These are phyloP conservation scores for Globisporangium emineosum DNA, from an alignment of 352 stramenopile genomes.

Conservation along the genomic window DNA sequence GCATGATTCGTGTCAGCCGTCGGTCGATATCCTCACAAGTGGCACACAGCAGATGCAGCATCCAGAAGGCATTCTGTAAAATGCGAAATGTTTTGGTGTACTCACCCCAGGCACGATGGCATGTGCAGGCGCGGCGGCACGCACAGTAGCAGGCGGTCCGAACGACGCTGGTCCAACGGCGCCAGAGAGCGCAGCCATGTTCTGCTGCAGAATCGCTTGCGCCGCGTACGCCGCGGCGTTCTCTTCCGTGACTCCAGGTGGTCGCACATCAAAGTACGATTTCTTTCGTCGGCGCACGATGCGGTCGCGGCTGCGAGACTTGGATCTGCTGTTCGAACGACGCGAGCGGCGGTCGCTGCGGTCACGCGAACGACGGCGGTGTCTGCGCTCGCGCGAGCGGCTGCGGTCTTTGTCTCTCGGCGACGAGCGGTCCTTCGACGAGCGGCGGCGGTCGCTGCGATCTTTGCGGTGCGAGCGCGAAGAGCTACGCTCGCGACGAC, in stretches of 20 bases:
- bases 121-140: slow-evolving; percentile 18
- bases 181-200: slow-evolving; percentile 65
- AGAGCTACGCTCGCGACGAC: slow-evolving; percentile 33
- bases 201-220: slow-evolving; percentile 84
- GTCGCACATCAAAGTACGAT: slow-evolving; percentile 83
- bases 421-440: slow-evolving; percentile 16
- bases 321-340: slow-evolving; percentile 35
- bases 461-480: slow-evolving; percentile 36
- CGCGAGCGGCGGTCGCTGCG: slow-evolving; percentile 31
- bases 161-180: slow-evolving; percentile 67
- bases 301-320: slow-evolving; percentile 34
- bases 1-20: slow-evolving; percentile 32
- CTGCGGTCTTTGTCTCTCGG: slow-evolving; percentile 11
- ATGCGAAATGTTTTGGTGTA: neutral
- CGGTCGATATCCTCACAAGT: slow-evolving; percentile 8
- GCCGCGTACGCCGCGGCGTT: slow-evolving; percentile 79
- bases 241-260: slow-evolving; percentile 76
- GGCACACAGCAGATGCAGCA: slow-evolving; percentile 9
- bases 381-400: slow-evolving; percentile 21
- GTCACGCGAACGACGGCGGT: slow-evolving; percentile 7
- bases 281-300: slow-evolving; percentile 61
- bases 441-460: slow-evolving; percentile 21
- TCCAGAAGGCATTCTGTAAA: neutral
- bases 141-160: slow-evolving; percentile 20
- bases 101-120: slow-evolving; percentile 19